Evolutionary conservation across 2,329 filamentous ascomycete species (phyloP).

Genomic region (Hansfordia pulvinata): DNA sequence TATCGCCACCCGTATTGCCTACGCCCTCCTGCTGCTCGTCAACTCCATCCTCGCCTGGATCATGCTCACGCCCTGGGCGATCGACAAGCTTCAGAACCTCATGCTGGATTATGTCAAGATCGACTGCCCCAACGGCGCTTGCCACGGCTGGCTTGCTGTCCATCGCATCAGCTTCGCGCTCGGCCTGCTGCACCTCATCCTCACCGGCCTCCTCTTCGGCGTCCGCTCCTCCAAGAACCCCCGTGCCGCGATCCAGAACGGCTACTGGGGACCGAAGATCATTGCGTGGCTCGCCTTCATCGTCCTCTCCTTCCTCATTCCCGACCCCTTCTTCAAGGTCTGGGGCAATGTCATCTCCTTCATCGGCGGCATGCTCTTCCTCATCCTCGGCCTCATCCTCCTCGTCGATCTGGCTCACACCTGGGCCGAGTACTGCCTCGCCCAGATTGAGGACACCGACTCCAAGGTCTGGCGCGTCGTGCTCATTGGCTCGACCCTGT

Average conservation of each 20-base stretch:
- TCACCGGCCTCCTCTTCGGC: constrained; percentile 74
- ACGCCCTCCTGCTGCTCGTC: constrained; percentile 83
- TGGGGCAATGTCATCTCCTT: constrained; percentile 94
- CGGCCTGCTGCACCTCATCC: constrained; percentile 80
- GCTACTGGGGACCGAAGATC: constrained; percentile 97
- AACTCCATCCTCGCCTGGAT: constrained; percentile 98
- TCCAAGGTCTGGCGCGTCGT: constrained; percentile 74
- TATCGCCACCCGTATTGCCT: constrained; percentile 93
- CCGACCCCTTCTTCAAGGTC: constrained; percentile 84
- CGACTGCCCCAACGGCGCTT: constrained; percentile 78
- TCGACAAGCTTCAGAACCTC: constrained; percentile 85
- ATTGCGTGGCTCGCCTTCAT: constrained; percentile 78
- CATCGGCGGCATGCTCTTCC: constrained; percentile 78
- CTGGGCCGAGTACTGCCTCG: constrained; percentile 93
- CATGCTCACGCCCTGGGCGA: constrained; percentile 97
- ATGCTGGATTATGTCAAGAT: constrained; percentile 95
- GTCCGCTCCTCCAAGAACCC: constrained; percentile 79
- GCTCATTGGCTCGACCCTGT: constrained; percentile 80
- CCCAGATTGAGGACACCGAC: constrained; percentile 82
- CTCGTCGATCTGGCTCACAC: constrained; percentile 91
- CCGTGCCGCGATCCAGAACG: constrained; percentile 83
- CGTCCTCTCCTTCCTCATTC: constrained; percentile 88
- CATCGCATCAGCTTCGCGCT: constrained; percentile 97
- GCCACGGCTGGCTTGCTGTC: constrained; percentile 90
- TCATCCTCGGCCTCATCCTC: constrained; percentile 82